These are phyloP conservation scores for Naganishia sp. DNA, from an alignment of 1,284 basidiomycete species.

Conservation along the genomic window DNA sequence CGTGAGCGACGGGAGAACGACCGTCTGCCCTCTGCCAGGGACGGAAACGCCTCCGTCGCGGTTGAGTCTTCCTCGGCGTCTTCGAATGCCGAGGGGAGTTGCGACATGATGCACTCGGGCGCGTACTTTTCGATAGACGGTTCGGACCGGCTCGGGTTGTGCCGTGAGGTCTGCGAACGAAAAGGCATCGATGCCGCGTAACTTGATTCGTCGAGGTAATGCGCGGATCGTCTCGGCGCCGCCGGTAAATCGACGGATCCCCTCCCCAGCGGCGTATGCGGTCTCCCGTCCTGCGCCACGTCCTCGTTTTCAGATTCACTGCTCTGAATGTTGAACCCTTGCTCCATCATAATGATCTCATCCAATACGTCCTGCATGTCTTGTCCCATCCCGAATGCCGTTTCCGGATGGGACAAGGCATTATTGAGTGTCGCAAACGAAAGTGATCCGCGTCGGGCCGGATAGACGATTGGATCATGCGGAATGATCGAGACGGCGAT, in stretches of 20 bases:
- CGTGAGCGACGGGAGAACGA: slow-evolving; percentile 20
- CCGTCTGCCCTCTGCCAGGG: slow-evolving; percentile 7
- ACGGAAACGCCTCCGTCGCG: neutral
- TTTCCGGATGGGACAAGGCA: neutral
- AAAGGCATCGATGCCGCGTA: neutral
- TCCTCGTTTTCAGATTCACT: slow-evolving; percentile 33
- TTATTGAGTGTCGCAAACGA: slow-evolving; percentile 6
- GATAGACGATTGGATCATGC: too few relatives aligned
- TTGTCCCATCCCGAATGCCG: slow-evolving; percentile 33
- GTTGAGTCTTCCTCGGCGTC: slow-evolving; percentile 21
- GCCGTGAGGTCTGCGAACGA: slow-evolving; percentile 24
- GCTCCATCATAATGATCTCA: slow-evolving; percentile 54
- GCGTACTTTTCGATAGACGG: slow-evolving; percentile 9
- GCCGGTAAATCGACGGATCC: slow-evolving; percentile 16
- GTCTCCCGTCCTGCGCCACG: neutral
- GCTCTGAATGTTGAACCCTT: slow-evolving; percentile 46
- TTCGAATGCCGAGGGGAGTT: slow-evolving; percentile 25
- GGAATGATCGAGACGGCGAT: neutral
- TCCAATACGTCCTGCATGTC: slow-evolving; percentile 53
- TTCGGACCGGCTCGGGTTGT: slow-evolving; percentile 24
- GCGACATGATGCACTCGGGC: neutral
- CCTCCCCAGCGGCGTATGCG: neutral
- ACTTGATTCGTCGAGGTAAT: slow-evolving; percentile 20
- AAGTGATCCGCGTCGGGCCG: neutral
- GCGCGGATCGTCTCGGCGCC: slow-evolving; percentile 25